phyloP scores from a whole-genome alignment of 257 asterid genomes.

The Leonotis leonurus region DNA sequence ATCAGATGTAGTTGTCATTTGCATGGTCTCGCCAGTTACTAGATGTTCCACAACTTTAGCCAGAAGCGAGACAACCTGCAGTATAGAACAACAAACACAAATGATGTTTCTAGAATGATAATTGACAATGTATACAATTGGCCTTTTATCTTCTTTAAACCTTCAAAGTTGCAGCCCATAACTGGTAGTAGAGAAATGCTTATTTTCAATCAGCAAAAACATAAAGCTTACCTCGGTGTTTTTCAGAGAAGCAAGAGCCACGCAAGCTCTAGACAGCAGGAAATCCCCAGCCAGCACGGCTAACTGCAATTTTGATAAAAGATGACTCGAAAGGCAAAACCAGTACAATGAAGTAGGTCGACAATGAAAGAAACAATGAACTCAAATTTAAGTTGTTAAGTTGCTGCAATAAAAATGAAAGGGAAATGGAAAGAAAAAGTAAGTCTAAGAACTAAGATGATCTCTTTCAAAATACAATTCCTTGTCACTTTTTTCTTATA shows the following conservation, averaged over 20 bases:
- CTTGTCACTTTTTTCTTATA: too few relatives aligned
- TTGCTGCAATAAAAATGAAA: too few relatives aligned
- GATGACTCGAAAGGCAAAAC: too few relatives aligned
- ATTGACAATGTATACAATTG: not conserved
- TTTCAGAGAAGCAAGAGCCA: constrained; percentile 89
- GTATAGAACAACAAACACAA: not conserved
- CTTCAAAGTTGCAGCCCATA: not conserved
- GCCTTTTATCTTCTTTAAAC: not conserved
- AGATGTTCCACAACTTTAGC: constrained; percentile 91
- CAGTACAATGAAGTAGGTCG: too few relatives aligned
- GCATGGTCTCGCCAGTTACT: constrained; percentile 99
- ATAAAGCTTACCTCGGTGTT: constrained; percentile 77
- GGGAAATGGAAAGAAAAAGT: too few relatives aligned
- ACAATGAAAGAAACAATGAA: too few relatives aligned
- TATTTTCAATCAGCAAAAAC: constrained; percentile 4
- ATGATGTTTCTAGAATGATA: not conserved
- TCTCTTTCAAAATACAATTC: too few relatives aligned
- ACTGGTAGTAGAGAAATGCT: constrained; percentile 2
- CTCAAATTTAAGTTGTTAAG: too few relatives aligned
- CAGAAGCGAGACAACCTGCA: constrained; percentile 84
- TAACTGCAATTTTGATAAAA: constrained; percentile 42
- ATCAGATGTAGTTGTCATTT: constrained; percentile 76
- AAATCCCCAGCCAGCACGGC: constrained; percentile 97
- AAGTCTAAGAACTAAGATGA: not conserved
- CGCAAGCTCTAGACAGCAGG: constrained; percentile 88